phyloP scores from a whole-genome alignment of 495 filamentous ascomycete genomes.

The Cercophora sp. region DNA sequence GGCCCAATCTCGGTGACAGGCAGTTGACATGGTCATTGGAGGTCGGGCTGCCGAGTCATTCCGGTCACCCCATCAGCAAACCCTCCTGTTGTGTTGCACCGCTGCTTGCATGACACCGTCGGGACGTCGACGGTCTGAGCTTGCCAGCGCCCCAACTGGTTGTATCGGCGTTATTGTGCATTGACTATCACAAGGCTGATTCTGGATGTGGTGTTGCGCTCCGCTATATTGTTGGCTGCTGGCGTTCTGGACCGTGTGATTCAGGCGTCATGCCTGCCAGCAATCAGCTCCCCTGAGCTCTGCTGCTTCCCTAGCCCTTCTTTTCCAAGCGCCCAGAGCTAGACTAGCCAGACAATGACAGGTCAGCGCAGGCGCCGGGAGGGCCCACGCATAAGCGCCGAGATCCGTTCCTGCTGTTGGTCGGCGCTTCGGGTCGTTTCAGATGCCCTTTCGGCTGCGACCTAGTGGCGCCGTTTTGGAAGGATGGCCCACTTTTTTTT shows the following conservation, averaged over 20 bases:
- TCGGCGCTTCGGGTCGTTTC: slow-evolving; percentile 11
- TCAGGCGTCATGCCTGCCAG: no score
- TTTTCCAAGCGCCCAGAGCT: slow-evolving; percentile 6
- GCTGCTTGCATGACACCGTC: not conserved
- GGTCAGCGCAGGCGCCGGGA: not conserved
- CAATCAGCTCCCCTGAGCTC: no score
- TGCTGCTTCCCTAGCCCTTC: not conserved
- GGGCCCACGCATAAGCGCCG: slow-evolving; percentile 12
- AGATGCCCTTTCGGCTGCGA: not conserved
- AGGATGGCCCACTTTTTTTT: not conserved
- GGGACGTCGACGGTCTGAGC: not conserved
- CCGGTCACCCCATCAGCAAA: no score
- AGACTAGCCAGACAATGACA: not conserved
- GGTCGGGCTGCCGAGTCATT: not conserved
- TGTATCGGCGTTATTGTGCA: no score
- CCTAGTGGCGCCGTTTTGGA: not conserved
- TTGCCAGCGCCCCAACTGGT: no score
- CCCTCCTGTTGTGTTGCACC: no score
- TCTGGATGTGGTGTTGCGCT: no score
- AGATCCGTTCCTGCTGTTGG: slow-evolving; percentile 1
- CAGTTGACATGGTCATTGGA: not conserved
- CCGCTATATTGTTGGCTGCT: no score
- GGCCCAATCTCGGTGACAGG: not conserved
- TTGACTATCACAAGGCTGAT: no score
- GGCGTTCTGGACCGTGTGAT: no score